Evolutionary conservation across 495 filamentous ascomycete species (phyloP), one percentile per base, ranked within the genome.

Genomic region (Geoglossum glabrum): DNA sequence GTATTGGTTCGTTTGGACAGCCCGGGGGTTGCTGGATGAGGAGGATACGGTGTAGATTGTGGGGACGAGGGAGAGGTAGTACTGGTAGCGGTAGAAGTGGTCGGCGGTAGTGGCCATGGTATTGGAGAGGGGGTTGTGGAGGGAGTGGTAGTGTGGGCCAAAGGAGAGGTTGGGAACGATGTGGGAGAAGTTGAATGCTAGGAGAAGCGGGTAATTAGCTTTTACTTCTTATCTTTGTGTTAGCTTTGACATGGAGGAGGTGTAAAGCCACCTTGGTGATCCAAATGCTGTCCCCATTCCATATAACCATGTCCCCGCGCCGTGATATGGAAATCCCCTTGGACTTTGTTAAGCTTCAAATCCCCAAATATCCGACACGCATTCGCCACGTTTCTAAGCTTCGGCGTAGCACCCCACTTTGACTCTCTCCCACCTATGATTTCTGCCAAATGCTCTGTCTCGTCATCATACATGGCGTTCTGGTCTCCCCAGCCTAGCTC

Each of bases 241-340:
- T 34, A 33, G 57, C 46, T 61, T 58, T 34, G 11, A 11, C 31
- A 34, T 11, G 31, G 57, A 27, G 23, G 4, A 17, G 38, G 17
- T 5, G 7, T 26, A 79, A 67, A 74, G 7, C 40, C 17, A 94
- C 89, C 66, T 4, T 64, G 71, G 66, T 96, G 92, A 69, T 92
- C 86, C 63, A 99, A 70, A 77, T 99, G 93, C 57, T 79, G 71
- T 43, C 78, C 80, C 59, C 79, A 72, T 65, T 92, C 86, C 63
- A 74, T 74, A 69, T 99, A 99, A 10, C 92, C 92, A 71, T 99
- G 93, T 0, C 92, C 92, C 55, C 89, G 70, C 1, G 93, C 93
- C 13, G 90, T 99, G 63, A 99, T 93, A 65, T 99, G 92, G 66
- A 99, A 97, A 70, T 99, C 90, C 0, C 93, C 92, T 69, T 95